Evolutionary conservation across 1,284 basidiomycete species (phyloP).

Genomic region (Sparassis latifolia): DNA sequence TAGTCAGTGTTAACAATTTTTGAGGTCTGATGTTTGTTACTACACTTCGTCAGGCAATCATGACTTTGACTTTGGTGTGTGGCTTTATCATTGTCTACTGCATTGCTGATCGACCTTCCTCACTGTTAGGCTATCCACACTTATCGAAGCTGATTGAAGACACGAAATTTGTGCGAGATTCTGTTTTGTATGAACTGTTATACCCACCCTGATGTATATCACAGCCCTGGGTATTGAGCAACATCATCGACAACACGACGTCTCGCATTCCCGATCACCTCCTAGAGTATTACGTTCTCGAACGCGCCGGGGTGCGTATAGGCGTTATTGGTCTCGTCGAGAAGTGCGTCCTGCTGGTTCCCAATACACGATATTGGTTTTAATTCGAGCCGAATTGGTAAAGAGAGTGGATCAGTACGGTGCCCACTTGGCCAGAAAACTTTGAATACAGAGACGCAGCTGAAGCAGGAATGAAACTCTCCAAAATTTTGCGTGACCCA

Average conservation of each 20-base stretch:
- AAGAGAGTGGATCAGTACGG: slow-evolving; percentile 83
- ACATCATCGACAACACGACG: slow-evolving; percentile 63
- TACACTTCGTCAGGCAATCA: slow-evolving; percentile 56
- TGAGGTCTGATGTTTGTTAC: neutral
- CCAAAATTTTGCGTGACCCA: slow-evolving; percentile 67
- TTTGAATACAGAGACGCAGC: slow-evolving; percentile 70
- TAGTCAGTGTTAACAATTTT: neutral
- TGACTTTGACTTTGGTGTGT: slow-evolving; percentile 70
- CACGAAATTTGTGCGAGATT: slow-evolving; percentile 56
- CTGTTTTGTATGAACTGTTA: neutral
- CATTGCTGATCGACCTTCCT: neutral
- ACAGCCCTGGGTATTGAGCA: slow-evolving; percentile 73
- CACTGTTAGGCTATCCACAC: slow-evolving; percentile 66
- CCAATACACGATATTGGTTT: slow-evolving; percentile 11
- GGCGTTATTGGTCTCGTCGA: slow-evolving; percentile 83
- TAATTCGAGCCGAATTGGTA: neutral
- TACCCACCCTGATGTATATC: neutral
- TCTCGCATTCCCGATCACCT: slow-evolving; percentile 51
- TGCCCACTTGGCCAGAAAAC: slow-evolving; percentile 73
- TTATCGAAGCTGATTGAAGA: slow-evolving; percentile 67
- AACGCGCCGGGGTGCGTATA: slow-evolving; percentile 62
- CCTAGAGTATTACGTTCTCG: slow-evolving; percentile 54
- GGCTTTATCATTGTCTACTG: neutral
- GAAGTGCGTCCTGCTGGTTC: slow-evolving; percentile 36
- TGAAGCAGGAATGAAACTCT: slow-evolving; percentile 59